These are phyloP conservation scores for Phytophthora foliorum DNA, from an alignment of 352 stramenopile genomes.

Conservation along the genomic window DNA sequence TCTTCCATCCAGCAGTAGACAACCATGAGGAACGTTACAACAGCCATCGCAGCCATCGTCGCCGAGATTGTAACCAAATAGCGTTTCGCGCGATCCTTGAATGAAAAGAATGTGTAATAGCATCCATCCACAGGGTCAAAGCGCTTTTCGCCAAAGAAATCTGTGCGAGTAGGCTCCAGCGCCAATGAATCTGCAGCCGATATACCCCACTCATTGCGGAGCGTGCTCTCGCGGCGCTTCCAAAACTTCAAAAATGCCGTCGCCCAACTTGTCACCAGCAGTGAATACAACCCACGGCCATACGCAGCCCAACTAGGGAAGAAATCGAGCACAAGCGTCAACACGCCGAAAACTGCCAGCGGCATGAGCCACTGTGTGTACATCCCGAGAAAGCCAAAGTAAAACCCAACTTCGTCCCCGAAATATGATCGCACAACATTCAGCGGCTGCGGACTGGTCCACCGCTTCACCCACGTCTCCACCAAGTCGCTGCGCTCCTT, in stretches of 20 bases:
- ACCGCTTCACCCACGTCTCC: slow-evolving; percentile 82
- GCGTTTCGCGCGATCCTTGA: slow-evolving; percentile 78
- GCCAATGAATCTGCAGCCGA: slow-evolving; percentile 45
- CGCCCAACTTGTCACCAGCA: slow-evolving; percentile 92
- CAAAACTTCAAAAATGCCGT: slow-evolving; percentile 93
- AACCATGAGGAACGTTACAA: slow-evolving; percentile 83
- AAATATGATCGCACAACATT: slow-evolving; percentile 80
- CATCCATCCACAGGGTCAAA: slow-evolving; percentile 86
- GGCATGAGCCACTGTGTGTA: slow-evolving; percentile 95
- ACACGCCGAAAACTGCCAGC: slow-evolving; percentile 86
- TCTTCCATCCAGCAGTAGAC: slow-evolving; percentile 85
- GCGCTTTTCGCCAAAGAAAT: slow-evolving; percentile 76
- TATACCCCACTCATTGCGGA: slow-evolving; percentile 91
- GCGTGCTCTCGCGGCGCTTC: slow-evolving; percentile 88
- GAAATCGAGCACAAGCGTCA: slow-evolving; percentile 91
- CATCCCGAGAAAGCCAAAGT: slow-evolving; percentile 98
- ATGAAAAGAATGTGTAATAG: slow-evolving; percentile 87
- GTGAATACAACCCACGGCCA: slow-evolving; percentile 83
- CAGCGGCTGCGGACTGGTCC: slow-evolving; percentile 64
- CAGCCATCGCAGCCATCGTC: slow-evolving; percentile 72
- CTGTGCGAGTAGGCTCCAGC: slow-evolving; percentile 65
- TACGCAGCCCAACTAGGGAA: slow-evolving; percentile 64
- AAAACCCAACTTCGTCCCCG: slow-evolving; percentile 95
- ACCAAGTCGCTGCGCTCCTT: slow-evolving; percentile 71
- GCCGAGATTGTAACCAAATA: slow-evolving; percentile 80